Evolutionary conservation across 441 rosid genomes (phyloP), one percentile per base, ranked within the genome.

Genomic region (Mallotus repandus): DNA sequence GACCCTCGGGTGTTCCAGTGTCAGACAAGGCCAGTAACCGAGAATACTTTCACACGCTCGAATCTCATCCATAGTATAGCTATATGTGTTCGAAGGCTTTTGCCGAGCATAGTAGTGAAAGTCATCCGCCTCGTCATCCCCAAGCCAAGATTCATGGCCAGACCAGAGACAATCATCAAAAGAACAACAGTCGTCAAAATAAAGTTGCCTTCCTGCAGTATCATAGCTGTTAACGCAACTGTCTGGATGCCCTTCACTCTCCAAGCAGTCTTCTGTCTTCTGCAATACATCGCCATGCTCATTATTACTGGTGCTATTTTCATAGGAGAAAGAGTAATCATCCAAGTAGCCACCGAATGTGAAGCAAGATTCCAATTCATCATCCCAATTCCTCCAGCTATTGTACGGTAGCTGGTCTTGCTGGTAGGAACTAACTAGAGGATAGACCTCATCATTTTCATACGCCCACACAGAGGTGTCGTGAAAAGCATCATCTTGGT

Each of bases 21-120:
- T 50, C 83, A 80, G 32, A 77, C 84, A 80, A 32, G 82, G 86
- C 81, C 81, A 82, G 72, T 83, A 72, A 78, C 84, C 77, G 7
- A 85, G 79, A 72, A 79, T 72, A 21, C 81, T 71, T 66, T 79
- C 80, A 29, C 69, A 79, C 55, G 74, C n/a, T 22, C 68, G 80
- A 38, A 71, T 13, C 45, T 68, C 83, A 53, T 81, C 79, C 11
- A 13, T 48, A 59, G 56, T 15, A 60, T 62, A 65, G 63, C 63
- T 63, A 19, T 63, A 10, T 2, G 58, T 14, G 48, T 46, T 48
- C 55, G 57, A 35, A 11, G 16, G 73, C 46, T 71, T 80, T 55
- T 56, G 59, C 19, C 61, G 18, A 0, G 45, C 4, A 66, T n/a
- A 46, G 41, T 56, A 13, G 63, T 52, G 38, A 35, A 72, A 71